These are phyloP conservation scores for Penicillium griseofulvum DNA, from an alignment of 2,329 filamentous ascomycete species.

Conservation along the genomic window DNA sequence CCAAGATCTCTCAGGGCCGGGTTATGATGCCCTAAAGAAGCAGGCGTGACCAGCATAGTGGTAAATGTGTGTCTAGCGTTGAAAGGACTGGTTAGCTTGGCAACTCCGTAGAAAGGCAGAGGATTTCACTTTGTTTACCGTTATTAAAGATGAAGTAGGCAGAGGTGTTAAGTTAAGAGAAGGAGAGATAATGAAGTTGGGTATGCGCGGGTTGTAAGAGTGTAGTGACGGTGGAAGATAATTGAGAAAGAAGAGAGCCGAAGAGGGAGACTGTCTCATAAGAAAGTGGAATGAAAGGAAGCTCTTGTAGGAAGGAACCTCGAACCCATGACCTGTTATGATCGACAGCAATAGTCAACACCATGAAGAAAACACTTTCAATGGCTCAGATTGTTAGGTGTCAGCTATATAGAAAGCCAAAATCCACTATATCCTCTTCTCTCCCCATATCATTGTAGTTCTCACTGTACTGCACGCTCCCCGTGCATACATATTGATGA, in stretches of 20 bases:
- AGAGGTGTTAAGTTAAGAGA: neutral
- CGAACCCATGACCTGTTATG: no score
- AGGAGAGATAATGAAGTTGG: neutral
- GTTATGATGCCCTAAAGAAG: neutral
- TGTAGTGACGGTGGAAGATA: neutral
- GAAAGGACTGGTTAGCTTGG: neutral
- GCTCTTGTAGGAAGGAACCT: no score
- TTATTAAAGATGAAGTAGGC: neutral
- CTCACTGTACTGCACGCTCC: no score
- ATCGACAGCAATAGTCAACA: no score
- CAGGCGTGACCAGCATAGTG: neutral
- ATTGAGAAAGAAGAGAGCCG: neutral
- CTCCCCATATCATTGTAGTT: no score
- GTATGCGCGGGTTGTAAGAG: neutral
- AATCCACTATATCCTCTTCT: no score
- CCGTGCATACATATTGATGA: no score
- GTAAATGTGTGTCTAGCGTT: neutral
- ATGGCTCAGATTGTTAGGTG: neutral
- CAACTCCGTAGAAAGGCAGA: neutral
- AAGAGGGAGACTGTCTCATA: neutral
- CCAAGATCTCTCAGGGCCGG: neutral
- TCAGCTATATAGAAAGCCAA: neutral
- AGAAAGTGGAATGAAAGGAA: no score
- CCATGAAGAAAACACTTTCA: no score
- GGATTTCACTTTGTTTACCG: neutral